Evolutionary conservation across 1,284 basidiomycete genomes (phyloP), one percentile per base, ranked within the genome.

Genomic region (Puccinia polysora): DNA sequence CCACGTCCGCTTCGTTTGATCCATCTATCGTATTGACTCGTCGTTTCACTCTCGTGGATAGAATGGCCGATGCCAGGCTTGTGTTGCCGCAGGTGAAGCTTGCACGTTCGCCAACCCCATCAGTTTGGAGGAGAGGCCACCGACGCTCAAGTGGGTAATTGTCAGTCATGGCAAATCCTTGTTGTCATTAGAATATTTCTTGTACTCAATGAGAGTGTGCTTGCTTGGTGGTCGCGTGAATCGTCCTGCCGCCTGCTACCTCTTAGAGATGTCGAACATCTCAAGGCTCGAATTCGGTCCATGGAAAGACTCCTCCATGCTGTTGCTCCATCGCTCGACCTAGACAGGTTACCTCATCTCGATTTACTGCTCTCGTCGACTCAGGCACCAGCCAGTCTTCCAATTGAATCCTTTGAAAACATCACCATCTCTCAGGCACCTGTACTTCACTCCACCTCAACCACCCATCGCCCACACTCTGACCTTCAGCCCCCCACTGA

Each of bases 81-180:
- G 67, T 23, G 43, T 45, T n/a, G 47, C 23, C 36, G 23, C 40
- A 23, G 53, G 55, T 5, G 10, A 59, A 47, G 12, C 55, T 23
- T 69, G 67, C 36, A 69, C 43, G 8, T 69, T 69, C 25, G 65
- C 55, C 23, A 60, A 69, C 36, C 65, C 65, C 49, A 55, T 40
- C 7, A 59, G 65, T 69, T 30, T 69, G 2, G 34, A 56, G 30
- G 56, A 60, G 36, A 43, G 67, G 18, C 67, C 67, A 23, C 56
- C 67, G 7, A 69, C 67, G 23, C 5, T 34, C 38, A 69, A 69
- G 67, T 69, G 47, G 25, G 18, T 28, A 20, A 43, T 50, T 65
- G 28, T 34, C 15, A 15, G 12, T n/a, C 43, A 25, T n/a, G 18
- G 25, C 34, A 18, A 28, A n/a, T 30, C 4, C 2, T 20, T 14